These are phyloP conservation scores for Trichoderma sp. DNA, from an alignment of 2,329 filamentous ascomycete species.

Conservation along the genomic window DNA sequence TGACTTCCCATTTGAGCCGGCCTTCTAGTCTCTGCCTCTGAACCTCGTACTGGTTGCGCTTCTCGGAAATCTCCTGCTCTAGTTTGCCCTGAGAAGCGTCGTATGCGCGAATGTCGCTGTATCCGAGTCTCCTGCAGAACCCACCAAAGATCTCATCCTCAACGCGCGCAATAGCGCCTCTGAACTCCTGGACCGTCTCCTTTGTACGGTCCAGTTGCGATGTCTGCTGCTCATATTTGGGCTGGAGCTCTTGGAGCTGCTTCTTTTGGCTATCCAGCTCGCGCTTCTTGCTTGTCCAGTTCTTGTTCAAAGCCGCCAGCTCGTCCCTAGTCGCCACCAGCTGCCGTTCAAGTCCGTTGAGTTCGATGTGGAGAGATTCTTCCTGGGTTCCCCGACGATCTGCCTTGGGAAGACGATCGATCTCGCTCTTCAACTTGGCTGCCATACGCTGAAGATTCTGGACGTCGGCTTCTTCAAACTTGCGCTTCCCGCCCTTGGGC, in stretches of 20 bases:
- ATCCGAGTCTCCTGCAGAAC: conserved; percentile 86
- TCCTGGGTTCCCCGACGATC: conserved; percentile 75
- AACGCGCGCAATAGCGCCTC: conserved; percentile 67
- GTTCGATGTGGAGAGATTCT: conserved; percentile 74
- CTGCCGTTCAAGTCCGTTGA: conserved; percentile 75
- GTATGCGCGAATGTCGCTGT: conserved; percentile 85
- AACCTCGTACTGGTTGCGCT: conserved; percentile 79
- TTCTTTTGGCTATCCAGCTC: conserved; percentile 71
- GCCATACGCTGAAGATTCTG: conserved; percentile 76
- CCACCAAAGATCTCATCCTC: conserved; percentile 83
- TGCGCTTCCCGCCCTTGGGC: conserved; percentile 69
- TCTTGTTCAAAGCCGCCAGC: conserved; percentile 72
- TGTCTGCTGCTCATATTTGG: conserved; percentile 72
- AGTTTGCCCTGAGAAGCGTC: conserved; percentile 89
- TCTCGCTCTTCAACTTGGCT: conserved; percentile 71
- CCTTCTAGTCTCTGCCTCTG: conserved; percentile 74
- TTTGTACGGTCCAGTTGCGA: conserved; percentile 61
- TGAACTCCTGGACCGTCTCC: conserved; percentile 50
- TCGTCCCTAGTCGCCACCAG: conserved; percentile 71
- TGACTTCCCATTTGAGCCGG: conserved; percentile 55
- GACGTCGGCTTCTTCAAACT: conserved; percentile 87
- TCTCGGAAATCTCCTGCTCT: conserved; percentile 85
- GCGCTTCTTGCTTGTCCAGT: conserved; percentile 78
- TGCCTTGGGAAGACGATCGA: conserved; percentile 74
- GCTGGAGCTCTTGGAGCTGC: conserved; percentile 71